A percentile compares a stretch with the other conserved stretches of the same genome.
These are phyloP conservation scores for Lentinula guzmanii DNA, from an alignment of 768 basidiomycete genomes.

Conservation along the genomic window DNA sequence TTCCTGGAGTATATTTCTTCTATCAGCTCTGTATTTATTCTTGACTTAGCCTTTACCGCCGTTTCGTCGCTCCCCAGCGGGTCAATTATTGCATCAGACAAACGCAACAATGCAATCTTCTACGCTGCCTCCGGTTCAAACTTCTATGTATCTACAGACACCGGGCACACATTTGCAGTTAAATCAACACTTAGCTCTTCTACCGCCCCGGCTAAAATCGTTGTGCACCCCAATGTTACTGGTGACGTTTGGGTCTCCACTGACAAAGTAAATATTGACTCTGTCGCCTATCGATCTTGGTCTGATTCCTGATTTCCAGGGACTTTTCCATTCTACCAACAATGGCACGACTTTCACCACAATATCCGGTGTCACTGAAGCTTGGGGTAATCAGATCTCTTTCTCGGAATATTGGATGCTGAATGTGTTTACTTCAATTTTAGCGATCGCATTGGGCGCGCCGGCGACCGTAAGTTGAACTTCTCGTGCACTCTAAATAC, in stretches of 20 bases:
- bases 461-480: slow-evolving; percentile 13
- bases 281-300: neutral
- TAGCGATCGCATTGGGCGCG: slow-evolving; percentile 30
- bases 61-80: slow-evolving; percentile 47
- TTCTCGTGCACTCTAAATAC: neutral
- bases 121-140: slow-evolving; percentile 49
- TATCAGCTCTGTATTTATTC: neutral
- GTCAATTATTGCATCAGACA: slow-evolving; percentile 59
- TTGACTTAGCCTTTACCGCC: slow-evolving; percentile 29
- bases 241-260: slow-evolving; percentile 65
- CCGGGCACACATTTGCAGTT: slow-evolving; percentile 44
- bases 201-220: slow-evolving; percentile 42
- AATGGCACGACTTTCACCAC: slow-evolving; percentile 26
- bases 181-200: slow-evolving; percentile 41
- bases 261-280: slow-evolving; percentile 22
- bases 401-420: neutral
- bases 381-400: slow-evolving; percentile 18
- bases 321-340: slow-evolving; percentile 32
- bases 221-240: slow-evolving; percentile 45
- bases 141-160: slow-evolving; percentile 58
- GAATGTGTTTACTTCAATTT: neutral
- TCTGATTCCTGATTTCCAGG: slow-evolving; percentile 6
- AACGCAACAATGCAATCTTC: slow-evolving; percentile 48
- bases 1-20: neutral
- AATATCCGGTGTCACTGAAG: slow-evolving; percentile 25